phyloP scores from a whole-genome alignment of 1,139 yeast species.

The Neolecta irregularis region DNA sequence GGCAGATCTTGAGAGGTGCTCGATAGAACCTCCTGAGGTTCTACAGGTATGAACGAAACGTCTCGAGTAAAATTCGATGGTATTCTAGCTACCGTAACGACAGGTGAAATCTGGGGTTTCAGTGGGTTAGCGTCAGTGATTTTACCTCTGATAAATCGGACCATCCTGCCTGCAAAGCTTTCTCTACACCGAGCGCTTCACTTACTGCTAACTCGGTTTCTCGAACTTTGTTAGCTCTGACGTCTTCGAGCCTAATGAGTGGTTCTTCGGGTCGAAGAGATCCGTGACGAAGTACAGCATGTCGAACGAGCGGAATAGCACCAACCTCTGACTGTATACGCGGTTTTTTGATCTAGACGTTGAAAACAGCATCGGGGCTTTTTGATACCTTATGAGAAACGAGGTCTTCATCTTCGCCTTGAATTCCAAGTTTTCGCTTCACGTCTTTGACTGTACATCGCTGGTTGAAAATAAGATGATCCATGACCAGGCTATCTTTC shows the following conservation, averaged over 20 bases:
- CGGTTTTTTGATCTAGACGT: constrained; percentile 9
- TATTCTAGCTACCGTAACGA: too few species aligned
- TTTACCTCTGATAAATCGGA: too few species aligned
- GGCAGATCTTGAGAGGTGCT: too few species aligned
- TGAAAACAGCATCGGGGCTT: constrained; percentile 25
- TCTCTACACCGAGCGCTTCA: too few species aligned
- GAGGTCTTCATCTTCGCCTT: constrained; percentile 74
- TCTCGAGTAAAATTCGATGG: too few species aligned
- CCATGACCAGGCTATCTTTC: constrained; percentile 41
- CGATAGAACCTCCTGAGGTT: too few species aligned
- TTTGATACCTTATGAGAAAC: constrained; percentile 58
- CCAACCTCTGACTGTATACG: constrained; percentile 14
- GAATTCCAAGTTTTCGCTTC: constrained; percentile 59
- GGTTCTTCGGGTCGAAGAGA: constrained; percentile 7
- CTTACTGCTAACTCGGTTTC: too few species aligned
- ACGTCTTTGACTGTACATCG: constrained; percentile 56
- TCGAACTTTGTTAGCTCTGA: too few species aligned
- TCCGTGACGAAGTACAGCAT: constrained; percentile 5
- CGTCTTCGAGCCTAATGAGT: constrained; percentile 5
- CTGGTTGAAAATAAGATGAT: constrained; percentile 48
- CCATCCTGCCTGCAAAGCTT: too few species aligned
- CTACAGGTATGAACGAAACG: too few species aligned
- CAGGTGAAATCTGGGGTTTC: too few species aligned
- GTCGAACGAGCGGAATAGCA: constrained; percentile 8
- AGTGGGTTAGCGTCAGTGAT: too few species aligned